Evolutionary conservation across 1,284 basidiomycete genomes (phyloP), one percentile per base, ranked within the genome.

Genomic region (Tilletiopsis washingtonensis): DNA sequence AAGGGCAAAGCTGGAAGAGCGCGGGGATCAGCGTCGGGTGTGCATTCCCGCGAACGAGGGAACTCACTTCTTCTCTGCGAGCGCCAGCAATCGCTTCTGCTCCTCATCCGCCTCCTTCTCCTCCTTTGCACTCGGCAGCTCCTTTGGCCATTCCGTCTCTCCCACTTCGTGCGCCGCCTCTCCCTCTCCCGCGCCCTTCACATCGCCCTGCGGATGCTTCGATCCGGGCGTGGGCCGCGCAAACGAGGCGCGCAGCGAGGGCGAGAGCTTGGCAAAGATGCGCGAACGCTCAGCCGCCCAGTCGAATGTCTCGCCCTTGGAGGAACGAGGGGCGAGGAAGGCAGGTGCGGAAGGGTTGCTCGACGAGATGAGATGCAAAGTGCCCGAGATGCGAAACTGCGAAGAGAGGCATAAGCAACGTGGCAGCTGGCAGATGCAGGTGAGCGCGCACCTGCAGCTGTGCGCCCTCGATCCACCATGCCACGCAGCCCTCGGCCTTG

Each of bases 171-270:
- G n/a, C 37, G 47, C 39, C 45, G 55, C 26, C 39, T 54, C 19
- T 23, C 52, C 38, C 50, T 49, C 15, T 56, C 56, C 3, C n/a
- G 41, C 11, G 60, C 42, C 20, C 37, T 45, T 20, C 19, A 23
- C n/a, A 5, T 34, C 43, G 36, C 27, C 42, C 14, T 64, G 56
- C 12, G 64, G 66, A 40, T 68, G 66, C 2, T 45, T 27, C 0
- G 64, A 62, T 0, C 74, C 74, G 0, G 74, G 74, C 0, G 59
- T 67, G n/a, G 73, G 74, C 7, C 72, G 45, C 37, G 61, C 64
- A 54, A 75, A 75, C 14, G 67, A 70, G 17, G 74, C 74, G 6
- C 73, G 54, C n/a, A 75, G 53, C 14, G 62, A 64, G 9, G 73
- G 63, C 17, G 54, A 63, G 45, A 75, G 56, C 53, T 74, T 74